A percentile compares a stretch with the other conserved stretches of the same genome.
Conservation (phyloP, 345 rosid species). For the Murraya koenigii region DNA sequence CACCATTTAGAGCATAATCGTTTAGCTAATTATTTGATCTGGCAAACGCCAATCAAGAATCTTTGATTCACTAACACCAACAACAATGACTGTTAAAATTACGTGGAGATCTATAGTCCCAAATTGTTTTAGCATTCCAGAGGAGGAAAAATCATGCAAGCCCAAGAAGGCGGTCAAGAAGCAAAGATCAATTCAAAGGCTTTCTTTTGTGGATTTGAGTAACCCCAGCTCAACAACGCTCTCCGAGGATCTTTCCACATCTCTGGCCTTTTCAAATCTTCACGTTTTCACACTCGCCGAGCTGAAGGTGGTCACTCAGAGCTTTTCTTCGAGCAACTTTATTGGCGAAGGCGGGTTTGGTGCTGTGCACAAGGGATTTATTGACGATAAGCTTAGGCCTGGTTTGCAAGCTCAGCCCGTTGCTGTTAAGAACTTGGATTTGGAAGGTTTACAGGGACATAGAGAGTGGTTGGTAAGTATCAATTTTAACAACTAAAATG, state of each 20-base stretch:
- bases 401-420: constrained; percentile 88
- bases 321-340: constrained; percentile 65
- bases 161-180: constrained; percentile 37
- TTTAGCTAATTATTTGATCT: not conserved
- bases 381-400: constrained; percentile 80
- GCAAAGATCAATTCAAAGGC: constrained; percentile 58
- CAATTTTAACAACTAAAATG: not conserved
- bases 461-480: constrained; percentile 85
- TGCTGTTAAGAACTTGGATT: constrained; percentile 77
- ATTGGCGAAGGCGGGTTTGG: constrained; percentile 95
- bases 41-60: not conserved
- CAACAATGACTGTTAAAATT: constrained; percentile 45
- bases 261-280: constrained; percentile 79
- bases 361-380: constrained; percentile 80
- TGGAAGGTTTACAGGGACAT: constrained; percentile 88
- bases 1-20: not conserved
- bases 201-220: constrained; percentile 65
- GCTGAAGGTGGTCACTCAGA: constrained; percentile 75
- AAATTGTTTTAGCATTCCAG: constrained; percentile 44
- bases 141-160: constrained; percentile 18
- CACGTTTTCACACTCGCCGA: constrained; percentile 64
- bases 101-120: constrained; percentile 53
- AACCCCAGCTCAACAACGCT: constrained; percentile 51
- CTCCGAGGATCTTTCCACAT: constrained; percentile 68
- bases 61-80: not conserved